Evolutionary conservation across 257 asterid species (phyloP).

Genomic region (Coffea canephora): DNA sequence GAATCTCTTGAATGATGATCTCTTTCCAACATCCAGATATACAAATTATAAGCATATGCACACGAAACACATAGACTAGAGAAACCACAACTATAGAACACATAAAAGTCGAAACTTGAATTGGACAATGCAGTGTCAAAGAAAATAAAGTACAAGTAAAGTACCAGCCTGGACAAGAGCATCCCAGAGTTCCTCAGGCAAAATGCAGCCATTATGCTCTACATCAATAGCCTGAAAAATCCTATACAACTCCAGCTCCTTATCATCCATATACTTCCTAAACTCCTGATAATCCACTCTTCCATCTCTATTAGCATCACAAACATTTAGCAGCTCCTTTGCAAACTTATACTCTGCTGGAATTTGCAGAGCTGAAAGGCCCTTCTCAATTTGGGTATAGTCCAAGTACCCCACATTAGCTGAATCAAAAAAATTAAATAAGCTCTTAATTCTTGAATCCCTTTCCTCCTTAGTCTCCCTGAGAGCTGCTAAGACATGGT

Average conservation of each 20-base stretch:
- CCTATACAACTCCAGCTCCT: constrained; percentile 86
- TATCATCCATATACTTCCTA: constrained; percentile 93
- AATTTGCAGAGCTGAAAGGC: constrained; percentile 86
- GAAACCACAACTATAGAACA: background rate
- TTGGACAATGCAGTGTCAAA: background rate
- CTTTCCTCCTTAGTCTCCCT: constrained; percentile 83
- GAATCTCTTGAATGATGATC: background rate
- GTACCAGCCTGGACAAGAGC: constrained; percentile 86
- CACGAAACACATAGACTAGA: background rate
- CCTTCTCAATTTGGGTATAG: constrained; percentile 65
- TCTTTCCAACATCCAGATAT: background rate
- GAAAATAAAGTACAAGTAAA: constrained; percentile 12
- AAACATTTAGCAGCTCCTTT: constrained; percentile 76
- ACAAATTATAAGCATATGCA: background rate
- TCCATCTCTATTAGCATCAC: constrained; percentile 88
- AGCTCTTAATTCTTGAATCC: constrained; percentile 64
- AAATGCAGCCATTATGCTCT: constrained; percentile 89
- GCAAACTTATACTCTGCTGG: constrained; percentile 95
- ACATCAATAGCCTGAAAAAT: constrained; percentile 97
- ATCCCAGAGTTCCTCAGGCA: constrained; percentile 97
- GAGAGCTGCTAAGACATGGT: constrained; percentile 82
- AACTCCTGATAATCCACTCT: constrained; percentile 93
- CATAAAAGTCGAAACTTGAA: background rate
- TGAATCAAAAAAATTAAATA: constrained; percentile 78
- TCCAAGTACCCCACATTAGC: constrained; percentile 73